phyloP scores from a whole-genome alignment of 2,329 filamentous ascomycete species.

The Arachnomyces sp. region DNA sequence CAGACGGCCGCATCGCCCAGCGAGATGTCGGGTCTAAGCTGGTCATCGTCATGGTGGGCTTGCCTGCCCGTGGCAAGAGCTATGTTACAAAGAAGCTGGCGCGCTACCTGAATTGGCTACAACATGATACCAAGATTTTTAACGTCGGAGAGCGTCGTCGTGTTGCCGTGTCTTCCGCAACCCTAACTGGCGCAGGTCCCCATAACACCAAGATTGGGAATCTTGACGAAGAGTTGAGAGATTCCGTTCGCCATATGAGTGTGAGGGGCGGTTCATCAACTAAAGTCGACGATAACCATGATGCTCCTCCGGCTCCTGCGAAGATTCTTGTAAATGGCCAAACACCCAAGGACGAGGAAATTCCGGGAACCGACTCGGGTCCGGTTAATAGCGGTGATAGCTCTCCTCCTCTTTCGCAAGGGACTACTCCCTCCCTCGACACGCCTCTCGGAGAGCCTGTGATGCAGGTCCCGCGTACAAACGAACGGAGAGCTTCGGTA shows the following conservation, averaged over 20 bases:
- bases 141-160: constrained; percentile 91
- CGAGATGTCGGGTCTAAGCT: constrained; percentile 93
- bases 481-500: constrained; percentile 3
- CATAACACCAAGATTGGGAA: constrained; percentile 18
- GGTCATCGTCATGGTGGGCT: constrained; percentile 95
- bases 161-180: constrained; percentile 44
- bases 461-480: background rate
- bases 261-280: constrained; percentile 26
- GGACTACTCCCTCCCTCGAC: too few relatives aligned
- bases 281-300: constrained; percentile 19
- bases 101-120: constrained; percentile 91
- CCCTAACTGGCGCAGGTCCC: constrained; percentile 1
- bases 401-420: too few relatives aligned
- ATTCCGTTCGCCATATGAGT: constrained; percentile 38
- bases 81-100: constrained; percentile 99
- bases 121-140: constrained; percentile 93
- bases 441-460: too few relatives aligned
- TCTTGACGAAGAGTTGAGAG: constrained; percentile 35
- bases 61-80: constrained; percentile 91
- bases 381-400: constrained; percentile 1
- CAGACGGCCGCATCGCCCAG: constrained; percentile 87
- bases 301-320: constrained; percentile 34
- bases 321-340: constrained; percentile 55
- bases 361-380: constrained; percentile 2
- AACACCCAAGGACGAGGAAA: constrained; percentile 24